Conservation (phyloP, 2,329 filamentous ascomycete genomes). For the Cytospora piceicola region DNA sequence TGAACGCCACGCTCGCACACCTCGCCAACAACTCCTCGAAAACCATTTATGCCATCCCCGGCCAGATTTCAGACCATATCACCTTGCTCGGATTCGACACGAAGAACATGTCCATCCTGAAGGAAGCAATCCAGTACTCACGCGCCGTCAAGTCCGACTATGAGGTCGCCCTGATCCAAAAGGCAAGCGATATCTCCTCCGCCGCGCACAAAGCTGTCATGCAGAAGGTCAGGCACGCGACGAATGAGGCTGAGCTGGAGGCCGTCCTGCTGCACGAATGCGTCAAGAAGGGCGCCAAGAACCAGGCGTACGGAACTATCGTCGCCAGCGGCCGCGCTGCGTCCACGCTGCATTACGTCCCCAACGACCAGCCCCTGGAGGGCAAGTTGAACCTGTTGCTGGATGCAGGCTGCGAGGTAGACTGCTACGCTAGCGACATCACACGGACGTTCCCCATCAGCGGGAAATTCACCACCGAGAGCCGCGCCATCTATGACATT, state of each 20-base stretch:
- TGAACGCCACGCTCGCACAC: constrained; percentile 72
- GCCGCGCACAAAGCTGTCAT: constrained; percentile 68
- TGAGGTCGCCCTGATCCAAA: constrained; percentile 72
- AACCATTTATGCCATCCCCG: constrained; percentile 75
- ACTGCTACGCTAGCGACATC: constrained; percentile 65
- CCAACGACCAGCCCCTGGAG: constrained; percentile 71
- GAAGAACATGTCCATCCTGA: constrained; percentile 60
- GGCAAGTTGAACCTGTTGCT: constrained; percentile 80
- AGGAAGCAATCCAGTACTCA: constrained; percentile 68
- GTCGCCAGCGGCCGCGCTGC: constrained; percentile 79
- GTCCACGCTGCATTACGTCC: constrained; percentile 85
- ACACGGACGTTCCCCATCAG: constrained; percentile 78
- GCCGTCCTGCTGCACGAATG: constrained; percentile 78
- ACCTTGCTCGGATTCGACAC: constrained; percentile 72
- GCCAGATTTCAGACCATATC: constrained; percentile 73
- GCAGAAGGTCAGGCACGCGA: constrained; percentile 62
- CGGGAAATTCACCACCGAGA: constrained; percentile 71
- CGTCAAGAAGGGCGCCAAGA: constrained; percentile 73
- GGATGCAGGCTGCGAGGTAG: constrained; percentile 80
- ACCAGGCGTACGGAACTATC: constrained; percentile 88
- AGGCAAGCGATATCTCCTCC: constrained; percentile 72
- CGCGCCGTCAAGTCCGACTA: constrained; percentile 76
- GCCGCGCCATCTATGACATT: constrained; percentile 76
- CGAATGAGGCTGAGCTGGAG: constrained; percentile 82
- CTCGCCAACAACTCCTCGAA: constrained; percentile 47